Evolutionary conservation across 192 early-diverging fungal species (phyloP), one percentile per base, ranked within the genome.

Genomic region (Linderina pennispora): DNA sequence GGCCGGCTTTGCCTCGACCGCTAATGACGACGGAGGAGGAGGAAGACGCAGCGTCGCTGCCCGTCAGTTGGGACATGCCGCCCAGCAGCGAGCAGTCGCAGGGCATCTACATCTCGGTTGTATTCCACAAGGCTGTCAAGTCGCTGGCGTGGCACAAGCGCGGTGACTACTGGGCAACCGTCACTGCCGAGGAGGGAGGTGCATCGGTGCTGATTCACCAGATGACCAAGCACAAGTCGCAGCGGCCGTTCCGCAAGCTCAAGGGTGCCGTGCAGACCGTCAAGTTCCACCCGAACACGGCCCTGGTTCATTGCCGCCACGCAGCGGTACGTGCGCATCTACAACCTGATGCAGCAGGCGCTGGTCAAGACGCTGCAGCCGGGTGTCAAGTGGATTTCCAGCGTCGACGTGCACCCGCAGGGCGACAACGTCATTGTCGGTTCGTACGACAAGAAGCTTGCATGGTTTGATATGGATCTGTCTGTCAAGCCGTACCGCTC

Each of bases 391-490:
- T 97, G 94, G 97, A 92, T 99, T 36, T 97, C 97, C 14, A 86
- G 82, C 54, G 68, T 99, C 53, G 92, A 93, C 58, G 61, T 97
- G 34, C 97, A 99, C 61, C 92, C 97, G 22, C 78, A 75, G 49
- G 96, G 93, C 42, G 94, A 99, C 56, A 92, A 99, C 71, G 65
- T 99, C 40, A 86, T 99, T 41, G 80, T 96, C 45, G 97, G 97
- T 26, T 90, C 84, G 15, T 99, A 92, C 52, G 97, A 99, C 53
- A 92, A 90, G 62, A 85, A 87, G 40, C 77, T 97, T 21, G 85
- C 86, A 47, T 99, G 97, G 97, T 99, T 96, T 53, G 97, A 99
- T 65, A 71, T 95, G 60, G 97, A 99, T 68, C 73, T 99, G 43
- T 85, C 85, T 3, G 65, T 82, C 48, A 93, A 86, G 67, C 93